Percentiles rank a stretch among this genome's conserved stretches.
phyloP scores from a whole-genome alignment of 257 asterid species.

The Scutellaria minor region DNA sequence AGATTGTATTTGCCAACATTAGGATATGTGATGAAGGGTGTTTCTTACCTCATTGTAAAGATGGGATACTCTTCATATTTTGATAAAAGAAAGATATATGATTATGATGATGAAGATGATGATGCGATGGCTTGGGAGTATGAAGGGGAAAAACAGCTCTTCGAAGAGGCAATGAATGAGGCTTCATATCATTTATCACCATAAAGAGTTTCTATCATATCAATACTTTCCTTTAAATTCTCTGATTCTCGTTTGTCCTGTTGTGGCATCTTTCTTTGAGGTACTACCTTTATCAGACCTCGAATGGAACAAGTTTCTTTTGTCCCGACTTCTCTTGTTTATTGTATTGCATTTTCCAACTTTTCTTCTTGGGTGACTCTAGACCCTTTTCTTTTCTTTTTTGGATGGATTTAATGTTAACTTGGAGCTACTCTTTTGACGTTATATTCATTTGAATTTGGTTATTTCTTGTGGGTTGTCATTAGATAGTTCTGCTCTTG shows the following conservation, averaged over 20 bases:
- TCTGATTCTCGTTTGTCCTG: not conserved
- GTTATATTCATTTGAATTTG: not conserved
- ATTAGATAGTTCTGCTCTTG: too few species aligned
- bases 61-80: not conserved
- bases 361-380: not conserved
- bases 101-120: not conserved
- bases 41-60: not conserved
- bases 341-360: not conserved
- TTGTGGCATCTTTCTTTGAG: not conserved
- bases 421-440: not conserved
- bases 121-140: slow-evolving; percentile 27
- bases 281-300: not conserved
- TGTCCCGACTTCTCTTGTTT: too few species aligned
- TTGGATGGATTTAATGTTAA: slow-evolving; percentile 2
- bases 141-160: slow-evolving; percentile 13
- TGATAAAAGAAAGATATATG: too few species aligned
- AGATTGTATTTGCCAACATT: slow-evolving; percentile 24
- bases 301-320: too few species aligned
- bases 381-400: not conserved
- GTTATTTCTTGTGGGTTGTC: not conserved
- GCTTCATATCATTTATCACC: not conserved
- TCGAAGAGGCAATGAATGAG: slow-evolving; percentile 28
- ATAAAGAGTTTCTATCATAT: too few species aligned
- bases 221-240: too few species aligned
- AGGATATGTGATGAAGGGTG: slow-evolving; percentile 33